Evolutionary conservation across 2,329 filamentous ascomycete species (phyloP).

Genomic region (Massarina eburnea): DNA sequence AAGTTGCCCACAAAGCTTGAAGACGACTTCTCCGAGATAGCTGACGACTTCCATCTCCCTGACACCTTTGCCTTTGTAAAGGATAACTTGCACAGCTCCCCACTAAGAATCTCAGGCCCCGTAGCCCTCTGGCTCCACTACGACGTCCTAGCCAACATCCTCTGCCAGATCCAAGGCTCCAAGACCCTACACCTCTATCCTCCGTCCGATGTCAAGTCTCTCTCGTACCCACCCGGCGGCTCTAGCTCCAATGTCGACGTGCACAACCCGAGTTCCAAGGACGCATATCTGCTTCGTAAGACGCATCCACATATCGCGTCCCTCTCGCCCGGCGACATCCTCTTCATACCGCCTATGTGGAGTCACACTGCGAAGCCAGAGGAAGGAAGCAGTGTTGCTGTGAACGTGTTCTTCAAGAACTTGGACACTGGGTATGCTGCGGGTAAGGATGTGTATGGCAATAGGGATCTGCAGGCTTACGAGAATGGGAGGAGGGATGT

Average conservation of each 20-base stretch:
- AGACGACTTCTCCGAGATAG: constrained; percentile 70
- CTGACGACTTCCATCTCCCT: constrained; percentile 71
- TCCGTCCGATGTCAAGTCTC: constrained; percentile 68
- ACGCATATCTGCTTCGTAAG: constrained; percentile 18
- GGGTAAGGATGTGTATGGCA: constrained; percentile 84
- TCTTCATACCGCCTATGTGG: constrained; percentile 85
- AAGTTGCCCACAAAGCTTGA: constrained; percentile 69
- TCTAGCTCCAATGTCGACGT: constrained; percentile 80
- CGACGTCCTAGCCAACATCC: constrained; percentile 86
- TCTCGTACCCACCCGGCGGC: constrained; percentile 73
- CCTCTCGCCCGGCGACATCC: constrained; percentile 70
- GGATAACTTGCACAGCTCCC: constrained; percentile 73
- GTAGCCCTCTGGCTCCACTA: constrained; percentile 92
- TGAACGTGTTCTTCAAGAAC: constrained; percentile 88
- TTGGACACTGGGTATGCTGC: constrained; percentile 67
- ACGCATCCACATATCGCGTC: constrained; percentile 67
- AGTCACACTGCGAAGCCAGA: constrained; percentile 68
- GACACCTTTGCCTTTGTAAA: constrained; percentile 58
- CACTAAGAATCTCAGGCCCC: constrained; percentile 75
- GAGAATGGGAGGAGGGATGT: constrained; percentile 78
- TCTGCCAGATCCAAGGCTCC: constrained; percentile 74
- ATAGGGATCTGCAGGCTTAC: constrained; percentile 80
- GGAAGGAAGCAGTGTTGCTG: constrained; percentile 65
- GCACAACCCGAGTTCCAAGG: constrained; percentile 48
- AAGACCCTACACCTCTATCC: constrained; percentile 79